Conservation (phyloP, 352 stramenopile genomes). For the Phytophthora agathidicida region DNA sequence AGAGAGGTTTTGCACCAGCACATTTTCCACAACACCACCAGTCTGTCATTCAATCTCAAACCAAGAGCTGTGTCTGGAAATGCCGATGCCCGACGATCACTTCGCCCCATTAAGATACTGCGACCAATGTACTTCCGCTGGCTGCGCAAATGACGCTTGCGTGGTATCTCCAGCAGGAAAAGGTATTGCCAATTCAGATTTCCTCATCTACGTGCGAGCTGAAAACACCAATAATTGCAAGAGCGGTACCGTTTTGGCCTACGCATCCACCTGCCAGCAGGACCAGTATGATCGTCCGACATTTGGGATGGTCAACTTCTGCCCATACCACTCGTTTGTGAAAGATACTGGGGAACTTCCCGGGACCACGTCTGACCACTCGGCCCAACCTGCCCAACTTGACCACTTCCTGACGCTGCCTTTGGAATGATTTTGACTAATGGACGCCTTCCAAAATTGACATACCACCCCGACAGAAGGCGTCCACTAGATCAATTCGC, state of each 20-base stretch:
- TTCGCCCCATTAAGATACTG: constrained; percentile 55
- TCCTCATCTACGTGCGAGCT: constrained; percentile 71
- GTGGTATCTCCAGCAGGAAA: constrained; percentile 27
- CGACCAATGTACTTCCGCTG: constrained; percentile 39
- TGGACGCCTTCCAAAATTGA: no score
- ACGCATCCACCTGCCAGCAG: constrained; percentile 78
- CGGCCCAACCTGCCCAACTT: no score
- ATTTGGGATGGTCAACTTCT: constrained; percentile 87
- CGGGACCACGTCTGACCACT: no score
- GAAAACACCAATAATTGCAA: constrained; percentile 49
- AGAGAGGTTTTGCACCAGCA: constrained; percentile 50
- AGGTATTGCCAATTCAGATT: constrained; percentile 60
- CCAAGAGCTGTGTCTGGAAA: constrained; percentile 62
- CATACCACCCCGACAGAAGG: no score
- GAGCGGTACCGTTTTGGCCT: constrained; percentile 52
- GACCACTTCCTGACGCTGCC: no score
- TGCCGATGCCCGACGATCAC: constrained; percentile 63
- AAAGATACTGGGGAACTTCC: no score
- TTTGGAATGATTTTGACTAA: no score
- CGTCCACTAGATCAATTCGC: no score
- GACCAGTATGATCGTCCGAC: constrained; percentile 83
- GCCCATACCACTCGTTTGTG: constrained; percentile 53
- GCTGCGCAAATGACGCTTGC: constrained; percentile 43
- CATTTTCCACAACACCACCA: constrained; percentile 43
- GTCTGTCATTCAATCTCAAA: constrained; percentile 54